Evolutionary conservation across 108 stramenopile species (phyloP).

Genomic region (Seminavis robusta): DNA sequence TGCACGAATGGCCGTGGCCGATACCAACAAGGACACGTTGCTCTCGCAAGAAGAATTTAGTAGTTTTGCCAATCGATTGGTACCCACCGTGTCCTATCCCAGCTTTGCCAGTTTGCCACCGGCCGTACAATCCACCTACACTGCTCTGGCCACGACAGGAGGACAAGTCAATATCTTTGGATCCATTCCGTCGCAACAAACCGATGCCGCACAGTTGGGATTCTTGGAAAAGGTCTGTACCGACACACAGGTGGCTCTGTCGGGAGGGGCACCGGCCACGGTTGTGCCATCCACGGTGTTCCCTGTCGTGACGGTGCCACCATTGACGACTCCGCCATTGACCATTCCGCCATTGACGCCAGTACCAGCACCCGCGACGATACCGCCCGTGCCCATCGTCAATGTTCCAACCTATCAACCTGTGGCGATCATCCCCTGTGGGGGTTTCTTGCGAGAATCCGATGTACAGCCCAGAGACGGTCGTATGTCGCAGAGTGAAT

Average conservation of each 20-base stretch:
- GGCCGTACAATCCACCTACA: not conserved
- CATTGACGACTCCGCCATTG: not conserved
- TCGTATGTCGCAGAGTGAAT: no score
- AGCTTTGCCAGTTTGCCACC: not conserved
- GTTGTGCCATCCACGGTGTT: no score
- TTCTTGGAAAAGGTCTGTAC: conserved; percentile 16
- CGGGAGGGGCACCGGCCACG: no score
- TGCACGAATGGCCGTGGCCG: not conserved
- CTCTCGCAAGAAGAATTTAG: not conserved
- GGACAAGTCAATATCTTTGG: not conserved
- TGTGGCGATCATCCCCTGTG: no score
- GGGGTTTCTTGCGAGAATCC: no score
- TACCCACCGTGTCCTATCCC: not conserved
- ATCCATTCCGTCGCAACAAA: not conserved
- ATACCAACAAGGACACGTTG: not conserved
- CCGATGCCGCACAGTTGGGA: conserved; percentile 2
- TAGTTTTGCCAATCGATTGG: not conserved
- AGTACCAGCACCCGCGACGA: no score
- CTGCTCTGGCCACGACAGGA: not conserved
- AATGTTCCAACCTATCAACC: no score
- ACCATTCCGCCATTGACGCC: not conserved
- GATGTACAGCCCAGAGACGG: no score
- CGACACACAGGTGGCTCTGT: conserved; percentile 22
- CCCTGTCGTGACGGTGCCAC: no score
- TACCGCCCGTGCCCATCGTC: no score